Base-by-base conservation (phyloP, 1,284 basidiomycete species). In the Grifola frondosa region DNA sequence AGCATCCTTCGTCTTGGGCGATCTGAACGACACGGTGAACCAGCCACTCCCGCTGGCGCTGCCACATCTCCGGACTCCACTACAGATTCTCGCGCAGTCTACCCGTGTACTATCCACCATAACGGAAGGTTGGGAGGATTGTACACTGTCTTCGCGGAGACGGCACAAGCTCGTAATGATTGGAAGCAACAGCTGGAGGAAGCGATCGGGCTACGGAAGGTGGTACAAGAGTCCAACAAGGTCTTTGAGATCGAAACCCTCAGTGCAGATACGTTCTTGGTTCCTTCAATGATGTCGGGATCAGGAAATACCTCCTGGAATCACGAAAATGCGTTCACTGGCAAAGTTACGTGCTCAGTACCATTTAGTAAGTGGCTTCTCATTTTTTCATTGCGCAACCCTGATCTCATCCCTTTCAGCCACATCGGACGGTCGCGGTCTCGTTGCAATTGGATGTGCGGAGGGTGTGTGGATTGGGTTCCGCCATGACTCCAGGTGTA, bases 391-490 rank as follows among this genome's bases (percentile, higher is more conserved):
- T 4, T 12, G 5, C 3, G 13, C 19, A 11, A n/a, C 5, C 17
- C 13, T 17, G 17, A 40, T 5, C 25, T 33, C 10, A 37, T 28
- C 30, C 4, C n/a, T 34, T 17, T 10, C 15, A 91, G 88, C 77
- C 41, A 92, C 92, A 3, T 74, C 80, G 5, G 92, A 97, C 62
- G 84, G 88, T 5, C 80, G 91, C 31, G 78, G 80, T 3, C 74
- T 98, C 13, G 86, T 97, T 15, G 93, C 95, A 0, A 85, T 97
- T 53, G 95, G 95, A 16, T 97, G 94, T 64, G 85, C 90, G 0
- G 92, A 97, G 59, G 96, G 96, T 26, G 91, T 98, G 2, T 98
- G 93, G 91, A 96, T 98, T 52, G 96, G 95, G 0, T 85, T 97
- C 64, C 79, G 91, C 23, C 87, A 91, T 56, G 88, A 96, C 61